Base-by-base conservation (phyloP, 805 yeast species). In the Zygosaccharomyces siamensis region DNA sequence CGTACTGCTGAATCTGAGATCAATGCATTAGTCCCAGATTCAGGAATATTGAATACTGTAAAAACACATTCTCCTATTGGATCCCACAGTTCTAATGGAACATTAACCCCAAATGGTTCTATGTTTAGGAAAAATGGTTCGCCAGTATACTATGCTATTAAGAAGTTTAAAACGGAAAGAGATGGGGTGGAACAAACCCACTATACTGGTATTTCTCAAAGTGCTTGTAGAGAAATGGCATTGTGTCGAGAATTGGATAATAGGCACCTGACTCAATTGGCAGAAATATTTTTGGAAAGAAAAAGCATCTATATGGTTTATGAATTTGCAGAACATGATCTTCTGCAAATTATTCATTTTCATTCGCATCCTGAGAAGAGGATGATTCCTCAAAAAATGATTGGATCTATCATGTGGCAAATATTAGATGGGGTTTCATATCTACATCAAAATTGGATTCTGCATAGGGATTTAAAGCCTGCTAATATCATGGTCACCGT, bases 401-500 rank as follows among this genome's bases (percentile, higher is more conserved):
- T 90, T 21, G 89, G 90, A 61, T 85, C 95, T 1, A 83, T 90
- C 24, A 77, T 89, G 66, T 89, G 93, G 89, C 99, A 93, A 69
- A 84, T 95, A 4, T 67, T 93, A 24, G 87, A 87, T 59, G 99
- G 99, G 3, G 90, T 93, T 2, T 81, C 89, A 0, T 93, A 84
- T 62, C 69, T 93, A 38, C 99, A 93, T 67, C 92, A 89, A 66
- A 92, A 93, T 67, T 93, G 99, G 98, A 83, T 93, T 2, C 72
- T 93, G 44, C 99, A 93, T 68, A 76, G 99, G 53, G 99, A 93
- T 68, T 75, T 93, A 54, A 93, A 93, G 61, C 99, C 99, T 1
- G 99, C 99, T 2, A 92, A 92, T 68, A 92, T 93, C 55, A 93
- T 92, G 98, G 96, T 92, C 0, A 81, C 96, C 0, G 76, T 83